These are phyloP conservation scores for Carnegiea gigantea DNA, from an alignment of 179 eudicot genomes.

Conservation along the genomic window DNA sequence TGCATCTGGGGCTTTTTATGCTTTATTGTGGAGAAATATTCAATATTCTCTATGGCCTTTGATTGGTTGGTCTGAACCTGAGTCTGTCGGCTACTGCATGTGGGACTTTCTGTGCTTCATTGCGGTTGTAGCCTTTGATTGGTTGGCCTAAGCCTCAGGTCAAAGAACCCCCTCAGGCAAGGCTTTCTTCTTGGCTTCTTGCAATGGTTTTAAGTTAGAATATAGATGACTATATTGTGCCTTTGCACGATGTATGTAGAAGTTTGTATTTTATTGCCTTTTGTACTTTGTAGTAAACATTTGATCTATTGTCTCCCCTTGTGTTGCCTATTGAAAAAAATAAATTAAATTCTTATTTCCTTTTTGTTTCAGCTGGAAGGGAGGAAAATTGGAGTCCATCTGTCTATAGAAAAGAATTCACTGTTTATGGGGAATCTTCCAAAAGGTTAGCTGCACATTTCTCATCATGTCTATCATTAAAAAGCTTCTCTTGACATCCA, in stretches of 20 bases:
- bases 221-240: neutral
- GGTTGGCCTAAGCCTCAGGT: too few relatives aligned
- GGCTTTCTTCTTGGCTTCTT: neutral
- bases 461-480: neutral
- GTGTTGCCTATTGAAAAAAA: neutral
- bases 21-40: too few relatives aligned
- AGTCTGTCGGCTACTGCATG: too few relatives aligned
- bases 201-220: neutral
- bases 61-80: too few relatives aligned
- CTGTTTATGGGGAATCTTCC: constrained; percentile 67
- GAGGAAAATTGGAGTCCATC: constrained; percentile 68
- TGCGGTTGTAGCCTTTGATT: too few relatives aligned
- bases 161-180: neutral
- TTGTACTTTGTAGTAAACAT: neutral
- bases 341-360: neutral
- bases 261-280: too few relatives aligned
- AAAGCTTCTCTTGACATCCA: neutral
- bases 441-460: constrained; percentile 49
- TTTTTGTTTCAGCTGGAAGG: constrained; percentile 57
- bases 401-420: constrained; percentile 60
- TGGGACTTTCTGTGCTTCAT: too few relatives aligned
- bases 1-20: too few relatives aligned
- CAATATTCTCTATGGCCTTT: too few relatives aligned
- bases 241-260: too few relatives aligned
- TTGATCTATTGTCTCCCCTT: neutral